Evolutionary conservation across 352 stramenopile genomes (phyloP).

Genomic region (Phytophthora europaea): DNA sequence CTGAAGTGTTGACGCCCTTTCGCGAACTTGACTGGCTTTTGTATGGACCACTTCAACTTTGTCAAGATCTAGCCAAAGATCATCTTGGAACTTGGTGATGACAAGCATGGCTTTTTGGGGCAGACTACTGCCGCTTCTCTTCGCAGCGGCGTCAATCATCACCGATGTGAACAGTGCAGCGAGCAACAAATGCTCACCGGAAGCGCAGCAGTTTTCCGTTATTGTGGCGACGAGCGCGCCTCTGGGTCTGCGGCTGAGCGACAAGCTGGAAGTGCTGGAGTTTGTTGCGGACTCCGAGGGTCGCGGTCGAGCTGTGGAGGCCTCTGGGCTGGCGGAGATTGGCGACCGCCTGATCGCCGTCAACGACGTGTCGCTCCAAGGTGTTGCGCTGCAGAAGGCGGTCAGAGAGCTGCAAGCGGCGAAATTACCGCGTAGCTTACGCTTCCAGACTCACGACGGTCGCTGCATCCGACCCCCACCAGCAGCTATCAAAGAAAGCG

Average conservation of each 20-base stretch:
- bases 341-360: slow-evolving; percentile 68
- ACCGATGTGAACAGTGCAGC: slow-evolving; percentile 1
- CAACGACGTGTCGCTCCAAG: slow-evolving; percentile 58
- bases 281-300: slow-evolving; percentile 70
- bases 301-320: slow-evolving; percentile 65
- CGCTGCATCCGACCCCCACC: slow-evolving; percentile 42
- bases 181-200: slow-evolving; percentile 17
- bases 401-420: slow-evolving; percentile 54
- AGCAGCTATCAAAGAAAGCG: slow-evolving; percentile 24
- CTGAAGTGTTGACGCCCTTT: slow-evolving; percentile 9
- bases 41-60: slow-evolving; percentile 21
- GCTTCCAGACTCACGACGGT: slow-evolving; percentile 65
- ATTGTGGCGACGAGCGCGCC: slow-evolving; percentile 47
- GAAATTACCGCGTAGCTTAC: slow-evolving; percentile 57
- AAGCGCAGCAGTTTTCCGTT: slow-evolving; percentile 60
- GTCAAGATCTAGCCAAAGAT: slow-evolving; percentile 8
- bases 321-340: slow-evolving; percentile 73
- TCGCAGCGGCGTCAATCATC: slow-evolving; percentile 10
- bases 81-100: slow-evolving; percentile 17
- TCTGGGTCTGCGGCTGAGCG: slow-evolving; percentile 69
- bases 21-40: neutral
- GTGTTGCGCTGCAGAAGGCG: slow-evolving; percentile 44
- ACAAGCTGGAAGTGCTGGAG: slow-evolving; percentile 71
- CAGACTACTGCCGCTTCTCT: slow-evolving; percentile 15
- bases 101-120: neutral